Evolutionary conservation across 345 rosid genomes (phyloP), one percentile per base, ranked within the genome.

Genomic region (Adansonia digitata): DNA sequence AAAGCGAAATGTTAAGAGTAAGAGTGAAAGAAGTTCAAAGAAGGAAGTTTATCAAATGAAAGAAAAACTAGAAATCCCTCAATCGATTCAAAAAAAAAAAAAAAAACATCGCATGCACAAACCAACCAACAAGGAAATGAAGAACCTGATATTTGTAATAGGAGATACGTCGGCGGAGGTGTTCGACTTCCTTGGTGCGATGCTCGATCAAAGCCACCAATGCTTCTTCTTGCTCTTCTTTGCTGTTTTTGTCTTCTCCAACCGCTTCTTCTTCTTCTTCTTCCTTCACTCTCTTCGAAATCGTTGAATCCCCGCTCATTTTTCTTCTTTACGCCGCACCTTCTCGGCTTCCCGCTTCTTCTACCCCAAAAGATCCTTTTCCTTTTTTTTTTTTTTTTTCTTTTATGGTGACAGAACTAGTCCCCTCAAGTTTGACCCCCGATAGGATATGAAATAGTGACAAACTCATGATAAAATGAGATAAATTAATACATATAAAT

Each of bases 201-300:
- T 94, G 95, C 6, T 89, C 94, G 72, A 89, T 86, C 77, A 91
- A 73, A 78, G 98, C 96, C 4, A 90, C 80, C 57, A 94, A 83
- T 35, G 88, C 89, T 73, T 84, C 88, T 78, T 91, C 92, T 63
- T 88, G 89, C 76, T 88, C 97, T 46, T 86, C 89, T 63, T 77
- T 78, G 76, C 70, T 61, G 64, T 69, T 49, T 0, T 43, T 78
- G 5, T n/a, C n/a, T n/a, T n/a, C n/a, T n/a, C 56, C 83, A 45
- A 49, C 82, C 2, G 35, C 79, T 35, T 69, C 81, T 9, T 73
- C 51, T 40, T 66, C 71, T 42, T 42, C 77, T 11, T 73, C 78
- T 37, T 64, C 72, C 79, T 77, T 73, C 12, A 61, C 76, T 69
- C 63, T 68, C 77, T 80, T 80, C 64, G 49, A 52, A 57, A 59